These are phyloP conservation scores for Calycina herbarum DNA, from an alignment of 2,329 filamentous ascomycete genomes.

Conservation along the genomic window DNA sequence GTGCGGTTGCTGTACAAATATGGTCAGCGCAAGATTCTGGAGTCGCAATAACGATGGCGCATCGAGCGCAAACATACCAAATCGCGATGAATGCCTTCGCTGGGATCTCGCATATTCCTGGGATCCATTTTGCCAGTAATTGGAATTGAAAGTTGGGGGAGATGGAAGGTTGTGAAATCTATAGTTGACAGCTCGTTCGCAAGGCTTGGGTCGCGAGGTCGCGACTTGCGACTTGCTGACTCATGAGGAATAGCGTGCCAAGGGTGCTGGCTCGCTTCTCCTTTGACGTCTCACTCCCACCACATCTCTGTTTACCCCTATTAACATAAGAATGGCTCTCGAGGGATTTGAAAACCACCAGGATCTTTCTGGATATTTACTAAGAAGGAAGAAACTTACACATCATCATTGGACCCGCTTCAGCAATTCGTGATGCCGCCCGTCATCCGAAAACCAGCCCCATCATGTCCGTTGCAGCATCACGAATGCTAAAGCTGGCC, in stretches of 20 bases:
- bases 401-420: too few species aligned
- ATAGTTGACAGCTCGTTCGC: background rate
- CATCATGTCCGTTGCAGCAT: background rate
- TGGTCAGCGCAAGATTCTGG: constrained; percentile 19
- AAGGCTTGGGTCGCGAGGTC: background rate
- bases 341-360: too few species aligned
- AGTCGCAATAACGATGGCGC: constrained; percentile 13
- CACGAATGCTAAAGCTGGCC: background rate
- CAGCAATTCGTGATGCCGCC: too few species aligned
- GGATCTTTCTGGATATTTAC: too few species aligned
- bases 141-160: background rate
- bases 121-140: background rate
- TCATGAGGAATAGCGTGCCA: background rate
- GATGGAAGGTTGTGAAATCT: background rate
- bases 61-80: constrained; percentile 39
- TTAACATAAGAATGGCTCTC: background rate
- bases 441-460: background rate
- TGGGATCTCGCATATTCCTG: constrained; percentile 45
- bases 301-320: background rate
- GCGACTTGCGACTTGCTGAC: background rate
- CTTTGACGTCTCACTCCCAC: background rate
- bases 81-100: constrained; percentile 45
- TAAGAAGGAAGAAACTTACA: too few species aligned
- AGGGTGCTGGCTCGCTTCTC: background rate
- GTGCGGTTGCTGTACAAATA: constrained; percentile 49